Evolutionary conservation across 148 eudicot genomes (phyloP).

Genomic region (Suaeda aralocaspica): DNA sequence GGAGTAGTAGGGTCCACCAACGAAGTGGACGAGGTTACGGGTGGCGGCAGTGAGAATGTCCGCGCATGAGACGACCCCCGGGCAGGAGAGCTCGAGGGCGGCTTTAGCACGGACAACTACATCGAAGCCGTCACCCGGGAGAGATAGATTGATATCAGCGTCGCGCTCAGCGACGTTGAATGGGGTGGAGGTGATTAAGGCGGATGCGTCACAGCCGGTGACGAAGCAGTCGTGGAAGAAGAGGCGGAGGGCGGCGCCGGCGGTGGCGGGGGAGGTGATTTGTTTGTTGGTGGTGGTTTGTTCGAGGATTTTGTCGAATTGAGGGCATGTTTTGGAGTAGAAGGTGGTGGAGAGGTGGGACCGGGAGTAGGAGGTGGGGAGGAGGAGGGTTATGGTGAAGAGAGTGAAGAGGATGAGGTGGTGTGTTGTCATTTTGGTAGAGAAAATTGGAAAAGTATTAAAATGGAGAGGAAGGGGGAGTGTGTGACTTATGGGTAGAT

Average conservation of each 20-base stretch:
- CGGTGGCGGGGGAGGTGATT: constrained; percentile 45
- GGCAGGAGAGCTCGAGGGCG: constrained; percentile 50
- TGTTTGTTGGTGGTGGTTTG: constrained; percentile 49
- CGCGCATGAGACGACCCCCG: constrained; percentile 46
- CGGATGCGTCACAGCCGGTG: constrained; percentile 51
- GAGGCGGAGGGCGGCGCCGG: constrained; percentile 48
- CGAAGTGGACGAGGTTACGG: constrained; percentile 44
- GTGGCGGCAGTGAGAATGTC: constrained; percentile 50
- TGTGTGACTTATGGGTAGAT: too few relatives aligned
- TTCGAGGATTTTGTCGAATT: constrained; percentile 33
- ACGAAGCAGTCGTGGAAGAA: constrained; percentile 53
- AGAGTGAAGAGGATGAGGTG: constrained; percentile 8
- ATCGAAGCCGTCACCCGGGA: constrained; percentile 62
- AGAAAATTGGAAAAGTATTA: neutral
- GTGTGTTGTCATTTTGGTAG: neutral
- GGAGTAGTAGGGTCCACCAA: constrained; percentile 44
- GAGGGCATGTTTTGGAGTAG: constrained; percentile 44
- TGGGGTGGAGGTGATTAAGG: constrained; percentile 40
- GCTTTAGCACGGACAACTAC: constrained; percentile 46
- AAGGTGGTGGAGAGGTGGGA: constrained; percentile 28
- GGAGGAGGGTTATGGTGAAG: neutral
- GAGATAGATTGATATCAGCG: constrained; percentile 56
- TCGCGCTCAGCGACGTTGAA: constrained; percentile 44
- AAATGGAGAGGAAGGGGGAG: neutral
- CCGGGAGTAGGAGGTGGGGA: constrained; percentile 12